A percentile compares a stretch with the other conserved stretches of the same genome.
phyloP scores from a whole-genome alignment of 2,329 filamentous ascomycete species.

The Penicillium frequentans region DNA sequence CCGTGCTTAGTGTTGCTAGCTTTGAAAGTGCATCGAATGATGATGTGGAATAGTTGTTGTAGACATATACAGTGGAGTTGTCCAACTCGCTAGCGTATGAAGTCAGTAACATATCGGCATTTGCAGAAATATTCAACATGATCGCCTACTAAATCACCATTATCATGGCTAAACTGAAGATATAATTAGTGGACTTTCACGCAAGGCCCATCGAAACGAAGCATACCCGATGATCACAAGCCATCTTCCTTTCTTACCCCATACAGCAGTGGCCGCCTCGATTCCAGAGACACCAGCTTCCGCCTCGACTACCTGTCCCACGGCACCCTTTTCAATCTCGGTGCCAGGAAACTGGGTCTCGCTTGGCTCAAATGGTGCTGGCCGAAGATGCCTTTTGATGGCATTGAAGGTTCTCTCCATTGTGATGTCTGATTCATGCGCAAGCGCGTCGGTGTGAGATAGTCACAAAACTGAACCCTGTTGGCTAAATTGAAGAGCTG shows the following conservation, averaged over 20 bases:
- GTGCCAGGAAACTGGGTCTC: neutral
- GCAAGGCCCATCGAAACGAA: neutral
- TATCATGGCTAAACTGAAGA: slow-evolving; percentile 28
- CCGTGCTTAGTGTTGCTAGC: slow-evolving; percentile 37
- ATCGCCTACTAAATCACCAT: slow-evolving; percentile 31
- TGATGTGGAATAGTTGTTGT: slow-evolving; percentile 44
- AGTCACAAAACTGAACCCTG: neutral
- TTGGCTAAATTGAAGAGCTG: neutral
- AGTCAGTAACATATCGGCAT: no score
- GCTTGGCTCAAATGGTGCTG: neutral
- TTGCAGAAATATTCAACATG: neutral
- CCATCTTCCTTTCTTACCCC: slow-evolving; percentile 32
- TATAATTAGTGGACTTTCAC: slow-evolving; percentile 5
- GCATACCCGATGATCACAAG: slow-evolving; percentile 29
- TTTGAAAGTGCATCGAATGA: slow-evolving; percentile 39
- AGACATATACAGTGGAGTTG: slow-evolving; percentile 39
- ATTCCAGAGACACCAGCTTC: slow-evolving; percentile 11
- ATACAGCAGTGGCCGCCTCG: slow-evolving; percentile 29
- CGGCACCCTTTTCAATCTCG: neutral
- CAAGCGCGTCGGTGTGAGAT: neutral
- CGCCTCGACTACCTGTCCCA: neutral
- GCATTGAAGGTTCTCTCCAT: neutral
- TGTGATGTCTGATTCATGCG: neutral
- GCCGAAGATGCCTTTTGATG: neutral
- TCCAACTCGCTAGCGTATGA: slow-evolving; percentile 33